These are phyloP conservation scores for Kalanchoe fedtschenkoi DNA, from an alignment of 164 flowering plant genomes.

Conservation along the genomic window DNA sequence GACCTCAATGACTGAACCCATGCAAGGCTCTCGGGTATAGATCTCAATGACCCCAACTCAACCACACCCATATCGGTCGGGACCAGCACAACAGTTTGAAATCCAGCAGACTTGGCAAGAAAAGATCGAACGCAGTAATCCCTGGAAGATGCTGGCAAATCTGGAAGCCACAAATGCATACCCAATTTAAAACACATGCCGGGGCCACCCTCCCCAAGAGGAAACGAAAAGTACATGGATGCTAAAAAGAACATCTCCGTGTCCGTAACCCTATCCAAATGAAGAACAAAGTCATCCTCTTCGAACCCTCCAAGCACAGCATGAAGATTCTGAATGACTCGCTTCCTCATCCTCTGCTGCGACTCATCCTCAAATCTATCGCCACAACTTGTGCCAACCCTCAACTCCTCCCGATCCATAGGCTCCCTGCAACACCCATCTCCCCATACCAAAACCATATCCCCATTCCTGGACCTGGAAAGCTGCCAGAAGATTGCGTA, in stretches of 20 bases:
- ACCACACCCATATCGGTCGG: slow-evolving; percentile 81
- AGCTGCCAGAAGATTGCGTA: slow-evolving; percentile 92
- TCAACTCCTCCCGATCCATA: slow-evolving; percentile 57
- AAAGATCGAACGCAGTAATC: slow-evolving; percentile 75
- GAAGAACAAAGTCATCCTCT: slow-evolving; percentile 66
- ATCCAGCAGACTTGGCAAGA: slow-evolving; percentile 71
- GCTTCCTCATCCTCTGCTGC: slow-evolving; percentile 78
- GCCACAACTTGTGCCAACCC: slow-evolving; percentile 21
- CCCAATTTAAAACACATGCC: slow-evolving; percentile 64
- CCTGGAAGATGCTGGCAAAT: slow-evolving; percentile 31
- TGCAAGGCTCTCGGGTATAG: slow-evolving; percentile 50
- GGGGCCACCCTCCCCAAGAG: slow-evolving; percentile 76
- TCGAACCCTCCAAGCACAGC: slow-evolving; percentile 62
- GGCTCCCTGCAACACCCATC: slow-evolving; percentile 92
- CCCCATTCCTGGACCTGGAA: slow-evolving; percentile 61
- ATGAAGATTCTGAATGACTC: slow-evolving; percentile 73
- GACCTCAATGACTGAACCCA: slow-evolving; percentile 41
- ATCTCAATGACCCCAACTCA: slow-evolving; percentile 78
- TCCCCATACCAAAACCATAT: slow-evolving; percentile 79
- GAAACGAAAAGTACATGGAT: slow-evolving; percentile 93
- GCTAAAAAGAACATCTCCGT: slow-evolving; percentile 89
- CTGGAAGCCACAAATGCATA: slow-evolving; percentile 57
- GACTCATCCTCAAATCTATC: slow-evolving; percentile 41
- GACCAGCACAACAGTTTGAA: slow-evolving; percentile 70
- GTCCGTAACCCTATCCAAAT: slow-evolving; percentile 73